These are phyloP conservation scores for Nemania serpens DNA, from an alignment of 2,329 filamentous ascomycete genomes.

Conservation along the genomic window DNA sequence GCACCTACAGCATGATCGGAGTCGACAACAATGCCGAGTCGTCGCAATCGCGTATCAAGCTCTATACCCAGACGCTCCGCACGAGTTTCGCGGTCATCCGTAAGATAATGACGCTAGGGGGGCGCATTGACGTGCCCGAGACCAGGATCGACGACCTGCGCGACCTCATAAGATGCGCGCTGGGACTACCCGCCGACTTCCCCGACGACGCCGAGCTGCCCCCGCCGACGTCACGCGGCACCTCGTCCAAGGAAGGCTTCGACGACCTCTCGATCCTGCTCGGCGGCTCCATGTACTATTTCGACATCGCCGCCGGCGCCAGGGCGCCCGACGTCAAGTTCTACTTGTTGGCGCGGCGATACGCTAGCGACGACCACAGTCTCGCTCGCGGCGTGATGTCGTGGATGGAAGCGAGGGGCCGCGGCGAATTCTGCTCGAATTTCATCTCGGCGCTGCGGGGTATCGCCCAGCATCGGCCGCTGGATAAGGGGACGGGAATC, in stretches of 20 bases:
- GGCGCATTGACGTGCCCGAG: slow-evolving; percentile 7
- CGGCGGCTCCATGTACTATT: slow-evolving; percentile 32
- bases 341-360: slow-evolving; percentile 28
- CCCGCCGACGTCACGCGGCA: background rate
- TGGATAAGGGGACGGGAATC: slow-evolving; percentile 16
- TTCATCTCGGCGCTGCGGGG: slow-evolving; percentile 17
- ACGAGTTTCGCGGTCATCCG: slow-evolving; percentile 32
- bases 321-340: slow-evolving; percentile 33
- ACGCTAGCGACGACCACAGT: slow-evolving; percentile 28
- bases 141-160: slow-evolving; percentile 21
- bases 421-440: slow-evolving; percentile 12
- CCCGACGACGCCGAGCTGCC: slow-evolving; percentile 27
- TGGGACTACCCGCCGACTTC: slow-evolving; percentile 23
- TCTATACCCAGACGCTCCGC: slow-evolving; percentile 29
- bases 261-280: slow-evolving; percentile 13
- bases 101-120: slow-evolving; percentile 35
- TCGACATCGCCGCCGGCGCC: slow-evolving; percentile 32
- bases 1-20: slow-evolving; percentile 9
- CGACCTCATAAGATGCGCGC: slow-evolving; percentile 18
- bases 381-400: slow-evolving; percentile 10
- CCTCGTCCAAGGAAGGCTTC: slow-evolving; percentile 11
- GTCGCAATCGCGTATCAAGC: slow-evolving; percentile 24
- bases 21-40: slow-evolving; percentile 23
- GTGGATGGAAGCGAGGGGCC: slow-evolving; percentile 28
- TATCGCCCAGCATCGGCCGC: background rate